Evolutionary conservation across 495 filamentous ascomycete genomes (phyloP).

Genomic region (Neurospora terricola): DNA sequence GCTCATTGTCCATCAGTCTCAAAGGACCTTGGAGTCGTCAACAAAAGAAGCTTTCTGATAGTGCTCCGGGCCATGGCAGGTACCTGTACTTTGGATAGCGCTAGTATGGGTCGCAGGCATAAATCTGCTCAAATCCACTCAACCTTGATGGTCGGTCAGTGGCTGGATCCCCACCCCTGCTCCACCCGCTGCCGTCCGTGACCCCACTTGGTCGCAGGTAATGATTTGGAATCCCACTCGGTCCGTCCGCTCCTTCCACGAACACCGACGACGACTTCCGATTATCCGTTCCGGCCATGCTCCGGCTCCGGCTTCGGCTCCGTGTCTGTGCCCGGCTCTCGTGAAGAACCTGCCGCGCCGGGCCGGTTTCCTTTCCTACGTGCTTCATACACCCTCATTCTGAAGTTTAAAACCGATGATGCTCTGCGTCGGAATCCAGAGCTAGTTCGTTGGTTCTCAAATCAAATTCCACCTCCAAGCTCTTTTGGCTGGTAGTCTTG

Average conservation of each 20-base stretch:
- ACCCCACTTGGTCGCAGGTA: not conserved
- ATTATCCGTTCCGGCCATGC: not conserved
- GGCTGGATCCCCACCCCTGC: not conserved
- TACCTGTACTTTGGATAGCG: constrained; percentile 8
- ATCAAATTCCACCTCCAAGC: too few species aligned
- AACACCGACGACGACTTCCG: not conserved
- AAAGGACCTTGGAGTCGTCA: not conserved
- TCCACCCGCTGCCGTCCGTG: not conserved
- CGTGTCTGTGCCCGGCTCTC: too few species aligned
- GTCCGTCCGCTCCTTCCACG: not conserved
- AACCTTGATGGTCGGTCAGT: not conserved
- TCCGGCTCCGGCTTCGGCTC: not conserved
- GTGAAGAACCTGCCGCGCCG: too few species aligned
- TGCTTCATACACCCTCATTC: too few species aligned
- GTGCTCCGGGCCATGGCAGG: not conserved
- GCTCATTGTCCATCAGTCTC: not conserved
- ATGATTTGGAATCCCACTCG: not conserved
- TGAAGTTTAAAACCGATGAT: too few species aligned
- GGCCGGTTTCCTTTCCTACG: too few species aligned
- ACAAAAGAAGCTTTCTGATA: constrained; percentile 1
- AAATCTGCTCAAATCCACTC: constrained; percentile 25
- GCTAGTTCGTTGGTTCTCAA: too few species aligned
- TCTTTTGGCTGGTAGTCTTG: too few species aligned
- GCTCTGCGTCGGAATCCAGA: too few species aligned
- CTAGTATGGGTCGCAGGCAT: constrained; percentile 1